phyloP scores from a whole-genome alignment of 495 filamentous ascomycete genomes.

The Zalerion maritima region DNA sequence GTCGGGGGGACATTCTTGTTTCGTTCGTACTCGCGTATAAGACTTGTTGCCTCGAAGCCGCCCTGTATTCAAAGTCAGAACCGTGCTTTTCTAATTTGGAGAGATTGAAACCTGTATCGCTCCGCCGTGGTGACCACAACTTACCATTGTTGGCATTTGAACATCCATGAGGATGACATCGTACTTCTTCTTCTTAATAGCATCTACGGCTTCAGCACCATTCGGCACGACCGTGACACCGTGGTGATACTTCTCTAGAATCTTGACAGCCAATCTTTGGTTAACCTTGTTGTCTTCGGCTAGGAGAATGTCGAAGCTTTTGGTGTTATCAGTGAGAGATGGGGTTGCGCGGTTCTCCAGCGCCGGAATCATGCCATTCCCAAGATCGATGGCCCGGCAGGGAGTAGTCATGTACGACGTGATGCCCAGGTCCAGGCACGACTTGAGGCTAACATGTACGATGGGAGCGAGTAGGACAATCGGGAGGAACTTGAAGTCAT shows the following conservation, averaged over 20 bases:
- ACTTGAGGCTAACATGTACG: conserved; percentile 86
- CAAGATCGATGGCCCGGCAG: conserved; percentile 86
- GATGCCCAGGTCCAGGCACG: conserved; percentile 88
- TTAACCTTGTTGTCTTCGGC: conserved; percentile 98
- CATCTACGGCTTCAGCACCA: conserved; percentile 80
- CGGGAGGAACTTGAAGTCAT: conserved; percentile 95
- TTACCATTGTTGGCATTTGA: conserved; percentile 96
- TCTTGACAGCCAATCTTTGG: conserved; percentile 90
- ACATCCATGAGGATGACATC: conserved; percentile 99
- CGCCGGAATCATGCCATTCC: conserved; percentile 96
- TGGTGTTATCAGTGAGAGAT: conserved; percentile 82
- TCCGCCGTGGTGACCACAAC: too few species aligned
- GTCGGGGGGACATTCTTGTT: conserved; percentile 63
- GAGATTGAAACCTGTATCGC: too few species aligned
- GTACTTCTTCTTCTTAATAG: conserved; percentile 76
- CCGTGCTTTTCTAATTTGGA: too few species aligned
- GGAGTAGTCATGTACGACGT: conserved; percentile 98
- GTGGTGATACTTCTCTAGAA: conserved; percentile 95
- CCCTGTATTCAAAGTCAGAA: conserved; percentile 40
- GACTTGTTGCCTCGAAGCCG: conserved; percentile 93
- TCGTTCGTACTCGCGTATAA: conserved; percentile 89
- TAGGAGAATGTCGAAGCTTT: conserved; percentile 89
- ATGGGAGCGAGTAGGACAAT: conserved; percentile 86
- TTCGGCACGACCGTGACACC: conserved; percentile 93
- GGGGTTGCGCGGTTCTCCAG: conserved; percentile 88